Evolutionary conservation across 106 monocot genomes (phyloP), one percentile per base, ranked within the genome.

Genomic region (Dendrobium chrysotoxum): DNA sequence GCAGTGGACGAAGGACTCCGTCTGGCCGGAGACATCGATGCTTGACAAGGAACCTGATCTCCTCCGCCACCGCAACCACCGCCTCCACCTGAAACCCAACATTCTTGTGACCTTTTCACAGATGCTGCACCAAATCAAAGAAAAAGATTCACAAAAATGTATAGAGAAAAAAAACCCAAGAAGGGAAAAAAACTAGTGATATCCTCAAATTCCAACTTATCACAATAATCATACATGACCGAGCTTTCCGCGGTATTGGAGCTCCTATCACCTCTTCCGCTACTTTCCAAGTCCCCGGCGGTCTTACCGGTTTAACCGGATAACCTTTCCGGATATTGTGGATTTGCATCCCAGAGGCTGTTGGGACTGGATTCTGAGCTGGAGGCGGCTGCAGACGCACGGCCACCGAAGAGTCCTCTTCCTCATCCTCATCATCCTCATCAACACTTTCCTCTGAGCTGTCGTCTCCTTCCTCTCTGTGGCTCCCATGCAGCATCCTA

Each of bases 261-360:
- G 92, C 92, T 2, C 96, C 96, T 50, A 99, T 91, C 88, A 98
- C 91, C 88, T 99, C 98, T 61, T 95, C 98, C 2, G 91, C 83
- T 5, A 80, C 90, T 75, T 91, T 92, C 91, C 91, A 91, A 23
- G 85, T 83, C 30, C 85, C 40, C 30, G 92, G 90, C 26, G 83
- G 41, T 74, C 87, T 86, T 40, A 80, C 44, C 11, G 70, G 58
- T 80, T 87, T 91, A 9, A 81, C 42, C 5, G 85, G 84, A 28
- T 82, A 64, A 53, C 82, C 85, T 80, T 92, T 94, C 79, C 91
- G 84, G 55, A 85, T 82, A 53, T 82, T 79, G 28, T 87, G 86
- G 41, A 76, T 79, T 20, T 81, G 79, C 47, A 79, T 77, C 75
- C 66, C 39, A 0, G 80, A 35, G 40, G 78, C 42, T 7, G 86